Conservation (phyloP, 164 flowering plant species). For the Warburgia ugandensis region DNA sequence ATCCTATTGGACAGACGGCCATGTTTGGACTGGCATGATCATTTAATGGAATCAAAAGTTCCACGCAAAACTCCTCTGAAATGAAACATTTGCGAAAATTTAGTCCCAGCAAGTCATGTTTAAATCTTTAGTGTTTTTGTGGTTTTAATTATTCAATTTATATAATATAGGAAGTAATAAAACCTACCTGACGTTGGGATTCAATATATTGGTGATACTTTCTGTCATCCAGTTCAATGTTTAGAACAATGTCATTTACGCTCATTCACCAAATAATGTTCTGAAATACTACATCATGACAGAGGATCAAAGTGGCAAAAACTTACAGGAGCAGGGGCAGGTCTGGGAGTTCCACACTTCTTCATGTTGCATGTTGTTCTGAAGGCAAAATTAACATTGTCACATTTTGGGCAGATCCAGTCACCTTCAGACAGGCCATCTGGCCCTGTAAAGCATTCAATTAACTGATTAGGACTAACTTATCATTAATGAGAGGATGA, state of each 20-base stretch:
- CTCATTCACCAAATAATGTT: neutral
- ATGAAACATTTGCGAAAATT: no score
- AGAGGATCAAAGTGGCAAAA: neutral
- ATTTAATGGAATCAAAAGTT: no score
- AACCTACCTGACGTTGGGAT: no score
- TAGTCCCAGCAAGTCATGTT: no score
- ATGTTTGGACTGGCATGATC: no score
- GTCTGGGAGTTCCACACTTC: constrained; percentile 39
- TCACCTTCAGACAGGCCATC: constrained; percentile 40
- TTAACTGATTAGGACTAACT: neutral
- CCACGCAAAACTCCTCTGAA: no score
- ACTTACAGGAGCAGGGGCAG: constrained; percentile 24
- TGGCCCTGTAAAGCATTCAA: constrained; percentile 30
- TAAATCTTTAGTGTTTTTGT: no score
- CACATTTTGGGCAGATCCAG: constrained; percentile 47
- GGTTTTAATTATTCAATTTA: no score
- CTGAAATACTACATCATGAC: neutral
- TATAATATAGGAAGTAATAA: no score
- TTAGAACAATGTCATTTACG: neutral
- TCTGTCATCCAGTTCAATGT: neutral
- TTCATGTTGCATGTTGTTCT: constrained; percentile 43
- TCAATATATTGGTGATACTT: no score
- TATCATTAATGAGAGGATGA: neutral
- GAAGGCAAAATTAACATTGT: constrained; percentile 41
- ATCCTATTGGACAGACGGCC: no score